A percentile compares a stretch with the other conserved stretches of the same genome.
phyloP scores from a whole-genome alignment of 768 basidiomycete genomes.

The Lentinula sp. region DNA sequence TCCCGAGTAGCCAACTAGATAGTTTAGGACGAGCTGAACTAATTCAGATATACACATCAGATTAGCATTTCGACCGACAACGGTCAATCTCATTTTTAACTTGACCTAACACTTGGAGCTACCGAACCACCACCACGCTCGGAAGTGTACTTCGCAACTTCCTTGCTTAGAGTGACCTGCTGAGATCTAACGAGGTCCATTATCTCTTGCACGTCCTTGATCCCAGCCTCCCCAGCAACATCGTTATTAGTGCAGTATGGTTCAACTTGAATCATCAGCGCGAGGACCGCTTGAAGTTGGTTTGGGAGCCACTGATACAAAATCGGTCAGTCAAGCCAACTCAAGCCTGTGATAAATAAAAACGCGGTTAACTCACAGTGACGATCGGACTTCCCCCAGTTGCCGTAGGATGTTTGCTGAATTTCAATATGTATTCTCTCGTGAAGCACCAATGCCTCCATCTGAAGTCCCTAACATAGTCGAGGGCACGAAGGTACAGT shows the following conservation, averaged over 20 bases:
- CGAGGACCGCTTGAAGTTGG: background rate
- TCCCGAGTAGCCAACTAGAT: no score
- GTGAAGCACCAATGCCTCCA: constrained; percentile 28
- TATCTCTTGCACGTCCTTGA: background rate
- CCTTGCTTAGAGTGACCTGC: background rate
- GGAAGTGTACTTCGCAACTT: background rate
- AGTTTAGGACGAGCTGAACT: no score
- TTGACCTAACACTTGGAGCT: background rate
- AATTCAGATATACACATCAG: no score
- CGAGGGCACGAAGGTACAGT: constrained; percentile 17
- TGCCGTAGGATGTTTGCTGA: constrained; percentile 19
- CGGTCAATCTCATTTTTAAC: background rate
- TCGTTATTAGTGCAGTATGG: background rate
- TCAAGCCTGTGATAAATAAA: background rate
- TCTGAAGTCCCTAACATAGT: constrained; percentile 22
- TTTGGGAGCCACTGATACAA: background rate
- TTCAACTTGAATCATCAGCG: background rate
- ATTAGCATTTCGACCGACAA: no score
- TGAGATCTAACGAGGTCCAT: background rate
- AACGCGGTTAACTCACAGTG: background rate
- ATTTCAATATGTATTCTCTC: constrained; percentile 23
- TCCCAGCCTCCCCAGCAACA: background rate
- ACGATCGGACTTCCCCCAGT: constrained; percentile 21
- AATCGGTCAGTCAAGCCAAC: background rate
- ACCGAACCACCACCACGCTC: background rate